Evolutionary conservation across 345 rosid species (phyloP).

Genomic region (Corchorus capsularis): DNA sequence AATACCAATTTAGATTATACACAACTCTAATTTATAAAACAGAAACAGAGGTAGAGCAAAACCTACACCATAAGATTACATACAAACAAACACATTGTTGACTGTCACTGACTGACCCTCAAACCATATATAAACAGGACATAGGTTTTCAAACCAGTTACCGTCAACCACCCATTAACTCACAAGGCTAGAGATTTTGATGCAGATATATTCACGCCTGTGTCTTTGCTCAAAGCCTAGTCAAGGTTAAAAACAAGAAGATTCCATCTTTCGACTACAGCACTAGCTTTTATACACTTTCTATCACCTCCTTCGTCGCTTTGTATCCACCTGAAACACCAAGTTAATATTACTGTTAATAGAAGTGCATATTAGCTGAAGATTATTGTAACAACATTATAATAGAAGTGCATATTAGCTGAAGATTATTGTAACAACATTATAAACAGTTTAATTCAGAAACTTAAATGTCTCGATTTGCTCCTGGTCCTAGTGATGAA

Average conservation of each 20-base stretch:
- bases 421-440: background rate
- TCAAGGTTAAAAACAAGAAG: constrained; percentile 24
- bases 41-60: background rate
- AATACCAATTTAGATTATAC: constrained; percentile 25
- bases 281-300: constrained; percentile 16
- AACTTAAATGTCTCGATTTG: background rate
- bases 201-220: constrained; percentile 21
- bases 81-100: constrained; percentile 34
- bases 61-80: constrained; percentile 29
- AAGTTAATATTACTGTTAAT: background rate
- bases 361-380: background rate
- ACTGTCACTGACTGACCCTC: constrained; percentile 22
- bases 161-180: constrained; percentile 19
- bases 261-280: constrained; percentile 12
- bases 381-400: too few relatives aligned
- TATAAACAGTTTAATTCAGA: background rate
- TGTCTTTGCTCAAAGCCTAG: constrained; percentile 30
- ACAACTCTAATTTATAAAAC: constrained; percentile 38
- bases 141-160: constrained; percentile 28
- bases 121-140: constrained; percentile 33
- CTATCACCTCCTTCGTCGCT: constrained; percentile 58
- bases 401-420: background rate
- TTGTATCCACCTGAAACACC: constrained; percentile 65
- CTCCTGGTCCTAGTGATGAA: too few relatives aligned
- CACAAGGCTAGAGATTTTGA: constrained; percentile 29